These are phyloP conservation scores for Quercus rubra DNA, from an alignment of 306 rosid species.

Conservation along the genomic window DNA sequence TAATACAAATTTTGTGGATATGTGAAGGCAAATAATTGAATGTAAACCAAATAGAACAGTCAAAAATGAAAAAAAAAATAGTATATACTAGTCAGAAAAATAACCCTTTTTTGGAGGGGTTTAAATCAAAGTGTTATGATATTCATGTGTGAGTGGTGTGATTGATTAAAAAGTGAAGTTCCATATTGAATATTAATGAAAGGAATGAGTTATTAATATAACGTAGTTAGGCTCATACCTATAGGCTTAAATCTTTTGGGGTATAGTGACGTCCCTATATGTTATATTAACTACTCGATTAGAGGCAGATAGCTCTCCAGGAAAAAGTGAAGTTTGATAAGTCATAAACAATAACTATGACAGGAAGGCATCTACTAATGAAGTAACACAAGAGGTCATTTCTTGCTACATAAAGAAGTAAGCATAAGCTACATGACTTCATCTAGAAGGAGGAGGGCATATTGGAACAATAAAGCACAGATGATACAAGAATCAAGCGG, in stretches of 20 bases:
- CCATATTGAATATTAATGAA: too few species aligned
- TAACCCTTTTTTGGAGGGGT: too few species aligned
- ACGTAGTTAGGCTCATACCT: accelerated
- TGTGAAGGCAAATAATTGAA: not conserved
- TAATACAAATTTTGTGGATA: too few species aligned
- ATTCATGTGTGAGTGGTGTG: too few species aligned
- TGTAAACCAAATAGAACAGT: not conserved
- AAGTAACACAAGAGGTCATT: not conserved
- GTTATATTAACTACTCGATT: not conserved
- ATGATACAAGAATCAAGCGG: not conserved
- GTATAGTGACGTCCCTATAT: accelerated
- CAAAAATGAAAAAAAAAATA: not conserved
- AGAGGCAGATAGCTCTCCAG: accelerated
- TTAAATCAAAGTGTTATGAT: not conserved
- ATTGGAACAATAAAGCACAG: not conserved
- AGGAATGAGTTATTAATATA: too few species aligned
- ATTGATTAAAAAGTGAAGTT: too few species aligned
- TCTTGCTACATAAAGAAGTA: not conserved
- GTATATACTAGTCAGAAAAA: not conserved
- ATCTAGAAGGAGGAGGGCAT: not conserved
- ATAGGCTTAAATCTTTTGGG: too few species aligned
- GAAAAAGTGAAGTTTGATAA: too few species aligned
- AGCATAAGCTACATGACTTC: not conserved
- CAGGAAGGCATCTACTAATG: not conserved
- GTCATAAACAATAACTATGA: too few species aligned